Conservation (phyloP, 805 yeast species). For the Metschnikowia colocasiae region DNA sequence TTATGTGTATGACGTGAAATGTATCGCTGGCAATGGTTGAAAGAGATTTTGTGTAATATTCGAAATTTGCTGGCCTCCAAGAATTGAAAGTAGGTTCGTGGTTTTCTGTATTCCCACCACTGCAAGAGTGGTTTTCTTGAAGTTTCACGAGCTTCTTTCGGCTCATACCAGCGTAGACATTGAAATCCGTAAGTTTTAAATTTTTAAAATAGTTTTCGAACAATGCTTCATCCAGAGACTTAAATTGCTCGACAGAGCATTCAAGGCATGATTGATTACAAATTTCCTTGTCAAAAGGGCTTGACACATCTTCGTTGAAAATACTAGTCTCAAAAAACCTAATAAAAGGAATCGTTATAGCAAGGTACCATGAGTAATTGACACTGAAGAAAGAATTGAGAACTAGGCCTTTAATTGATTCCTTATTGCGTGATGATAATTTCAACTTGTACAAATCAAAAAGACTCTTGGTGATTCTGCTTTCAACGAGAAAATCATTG, state of each 20-base stretch:
- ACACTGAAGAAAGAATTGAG: constrained; percentile 33
- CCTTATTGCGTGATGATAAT: constrained; percentile 12
- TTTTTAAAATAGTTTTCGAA: constrained; percentile 8
- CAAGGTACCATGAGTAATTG: constrained; percentile 37
- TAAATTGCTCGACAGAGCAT: constrained; percentile 3
- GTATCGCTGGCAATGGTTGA: constrained; percentile 25
- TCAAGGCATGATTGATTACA: not conserved
- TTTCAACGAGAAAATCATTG: constrained; percentile 30
- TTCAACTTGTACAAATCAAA: constrained; percentile 22
- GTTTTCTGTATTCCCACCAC: not conserved
- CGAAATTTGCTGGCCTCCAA: constrained; percentile 17
- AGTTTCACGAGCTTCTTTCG: constrained; percentile 13
- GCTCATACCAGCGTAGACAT: constrained; percentile 8
- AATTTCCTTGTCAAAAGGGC: not conserved
- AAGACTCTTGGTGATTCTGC: constrained; percentile 21
- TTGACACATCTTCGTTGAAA: constrained; percentile 23
- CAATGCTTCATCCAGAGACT: constrained; percentile 9
- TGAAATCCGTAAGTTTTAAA: constrained; percentile 11
- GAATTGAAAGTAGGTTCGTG: not conserved
- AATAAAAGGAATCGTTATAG: constrained; percentile 36
- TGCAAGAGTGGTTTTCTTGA: constrained; percentile 6
- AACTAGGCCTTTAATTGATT: constrained; percentile 30
- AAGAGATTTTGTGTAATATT: constrained; percentile 19
- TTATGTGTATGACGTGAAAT: constrained; percentile 35
- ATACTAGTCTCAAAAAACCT: constrained; percentile 33